Conservation (phyloP, 345 rosid genomes). For the Xanthoceras sorbifolium region DNA sequence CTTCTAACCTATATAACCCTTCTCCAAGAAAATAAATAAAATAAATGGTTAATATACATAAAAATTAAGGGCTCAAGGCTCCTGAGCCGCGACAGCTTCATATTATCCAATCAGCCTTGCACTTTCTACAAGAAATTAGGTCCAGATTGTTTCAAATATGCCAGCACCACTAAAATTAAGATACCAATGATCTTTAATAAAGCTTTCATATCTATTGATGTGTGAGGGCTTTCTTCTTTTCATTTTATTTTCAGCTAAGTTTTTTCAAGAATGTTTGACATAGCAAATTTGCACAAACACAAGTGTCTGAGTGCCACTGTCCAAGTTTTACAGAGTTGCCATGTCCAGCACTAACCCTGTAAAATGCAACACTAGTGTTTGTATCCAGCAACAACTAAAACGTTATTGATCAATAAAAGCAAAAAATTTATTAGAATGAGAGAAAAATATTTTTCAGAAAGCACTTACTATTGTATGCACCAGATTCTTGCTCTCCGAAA, state of each 20-base stretch:
- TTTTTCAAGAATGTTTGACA: neutral
- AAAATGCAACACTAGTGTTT: neutral
- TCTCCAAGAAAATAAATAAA: neutral
- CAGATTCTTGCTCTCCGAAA: conserved; percentile 52
- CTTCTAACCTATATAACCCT: neutral
- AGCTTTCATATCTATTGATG: neutral
- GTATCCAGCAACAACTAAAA: neutral
- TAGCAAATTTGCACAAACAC: neutral
- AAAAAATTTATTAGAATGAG: neutral
- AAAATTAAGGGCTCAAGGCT: neutral
- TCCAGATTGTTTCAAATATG: neutral
- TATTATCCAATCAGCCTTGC: neutral
- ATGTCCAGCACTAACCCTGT: neutral
- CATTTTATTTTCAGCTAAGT: neutral
- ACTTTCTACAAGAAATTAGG: neutral
- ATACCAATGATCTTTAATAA: neutral
- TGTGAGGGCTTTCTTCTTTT: neutral
- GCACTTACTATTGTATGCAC: conserved; percentile 53
- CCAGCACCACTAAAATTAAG: neutral
- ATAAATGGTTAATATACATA: neutral
- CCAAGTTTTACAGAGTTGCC: conserved; percentile 19
- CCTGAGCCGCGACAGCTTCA: neutral
- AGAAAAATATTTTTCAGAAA: neutral
- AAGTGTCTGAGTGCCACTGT: neutral
- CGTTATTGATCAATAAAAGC: neutral